These are phyloP conservation scores for Botrytis cinerea DNA, from an alignment of 2,329 filamentous ascomycete species.

Conservation along the genomic window DNA sequence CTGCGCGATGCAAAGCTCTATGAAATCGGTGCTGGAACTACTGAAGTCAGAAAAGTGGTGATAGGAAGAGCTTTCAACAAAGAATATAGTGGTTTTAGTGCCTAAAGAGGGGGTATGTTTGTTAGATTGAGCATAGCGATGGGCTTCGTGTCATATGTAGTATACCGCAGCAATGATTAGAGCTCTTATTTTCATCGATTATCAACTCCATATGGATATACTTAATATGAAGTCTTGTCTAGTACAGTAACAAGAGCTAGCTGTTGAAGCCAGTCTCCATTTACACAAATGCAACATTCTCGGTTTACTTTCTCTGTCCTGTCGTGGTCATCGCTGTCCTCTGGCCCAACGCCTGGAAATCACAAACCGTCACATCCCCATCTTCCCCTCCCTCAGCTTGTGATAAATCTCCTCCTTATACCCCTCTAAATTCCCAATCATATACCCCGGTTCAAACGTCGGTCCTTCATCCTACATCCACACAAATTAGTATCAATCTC, in stretches of 20 bases:
- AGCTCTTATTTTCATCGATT: neutral
- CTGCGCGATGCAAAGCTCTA: slow-evolving; percentile 79
- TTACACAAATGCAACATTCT: neutral
- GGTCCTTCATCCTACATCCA: neutral
- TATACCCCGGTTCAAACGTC: slow-evolving; percentile 1
- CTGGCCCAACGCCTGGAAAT: neutral
- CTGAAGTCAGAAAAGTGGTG: slow-evolving; percentile 90
- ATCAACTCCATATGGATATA: neutral
- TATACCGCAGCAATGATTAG: slow-evolving; percentile 15
- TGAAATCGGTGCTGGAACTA: slow-evolving; percentile 95
- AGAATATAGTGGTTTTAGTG: slow-evolving; percentile 36
- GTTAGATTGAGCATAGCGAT: slow-evolving; percentile 3
- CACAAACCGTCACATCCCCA: slow-evolving; percentile 12
- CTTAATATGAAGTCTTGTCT: neutral
- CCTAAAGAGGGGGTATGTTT: neutral
- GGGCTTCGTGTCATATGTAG: neutral
- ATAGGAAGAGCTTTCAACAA: slow-evolving; percentile 61
- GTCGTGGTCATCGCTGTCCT: neutral
- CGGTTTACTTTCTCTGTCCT: neutral
- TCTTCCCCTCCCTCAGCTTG: slow-evolving; percentile 21
- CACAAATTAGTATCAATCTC: neutral
- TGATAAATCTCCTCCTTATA: slow-evolving; percentile 22
- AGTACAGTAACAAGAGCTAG: neutral
- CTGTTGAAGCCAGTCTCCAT: slow-evolving; percentile 7
- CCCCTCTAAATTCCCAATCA: slow-evolving; percentile 41